Percentiles rank a stretch among this genome's conserved stretches.
Evolutionary conservation across 257 asterid species (phyloP).

Genomic region (Salvia miltiorrhiza): DNA sequence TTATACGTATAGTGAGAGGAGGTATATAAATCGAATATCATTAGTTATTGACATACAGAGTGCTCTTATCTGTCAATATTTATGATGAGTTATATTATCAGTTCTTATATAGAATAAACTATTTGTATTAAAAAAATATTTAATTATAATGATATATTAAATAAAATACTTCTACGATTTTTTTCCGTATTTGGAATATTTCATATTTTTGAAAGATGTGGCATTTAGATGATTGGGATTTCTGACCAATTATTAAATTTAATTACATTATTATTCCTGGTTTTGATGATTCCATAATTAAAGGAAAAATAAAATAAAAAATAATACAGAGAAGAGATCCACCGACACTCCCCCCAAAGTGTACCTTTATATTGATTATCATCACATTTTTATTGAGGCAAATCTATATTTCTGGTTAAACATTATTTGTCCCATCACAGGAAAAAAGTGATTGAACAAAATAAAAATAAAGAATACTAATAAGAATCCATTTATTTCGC

Average conservation of each 20-base stretch:
- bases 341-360: slow-evolving; percentile 31
- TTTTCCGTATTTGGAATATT: not conserved
- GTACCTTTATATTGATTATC: slow-evolving; percentile 22
- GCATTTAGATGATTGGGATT: not conserved
- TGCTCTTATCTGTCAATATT: not conserved
- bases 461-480: too few species aligned
- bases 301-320: not conserved
- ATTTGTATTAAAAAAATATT: not conserved
- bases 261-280: not conserved
- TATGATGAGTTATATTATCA: not conserved
- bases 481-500: not conserved
- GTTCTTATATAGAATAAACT: not conserved
- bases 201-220: not conserved
- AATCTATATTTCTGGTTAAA: slow-evolving; percentile 3
- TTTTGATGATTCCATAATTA: not conserved
- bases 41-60: not conserved
- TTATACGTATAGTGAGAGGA: too few species aligned
- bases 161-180: not conserved
- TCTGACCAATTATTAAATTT: slow-evolving; percentile 1
- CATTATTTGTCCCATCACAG: not conserved
- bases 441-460: not conserved
- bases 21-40: not conserved
- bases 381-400: slow-evolving; percentile 27
- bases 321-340: slow-evolving; percentile 6
- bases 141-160: not conserved